Base-by-base conservation (phyloP, 257 asterid genomes). In the Gentiana dahurica region DNA sequence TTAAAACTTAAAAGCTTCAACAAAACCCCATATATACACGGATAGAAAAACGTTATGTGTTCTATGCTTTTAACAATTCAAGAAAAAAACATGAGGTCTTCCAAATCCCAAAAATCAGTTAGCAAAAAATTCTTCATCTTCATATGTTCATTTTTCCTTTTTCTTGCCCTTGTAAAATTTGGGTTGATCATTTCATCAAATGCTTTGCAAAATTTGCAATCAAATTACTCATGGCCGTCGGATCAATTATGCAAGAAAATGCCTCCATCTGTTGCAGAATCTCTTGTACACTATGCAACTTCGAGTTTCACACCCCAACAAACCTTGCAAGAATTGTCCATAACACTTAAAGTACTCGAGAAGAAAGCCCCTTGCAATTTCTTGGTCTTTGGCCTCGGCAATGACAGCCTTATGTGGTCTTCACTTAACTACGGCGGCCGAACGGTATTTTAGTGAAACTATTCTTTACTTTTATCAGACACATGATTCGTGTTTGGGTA, bases 341-440 rank as follows among this genome's bases (percentile, higher is more conserved):
- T 84, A n/a, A 77, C 97, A 60, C 77, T 84, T 1, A 70, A 68
- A 61, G 82, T 81, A 32, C 95, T 89, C 48, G 76, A 79, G 7
- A 67, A 60, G 9, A 86, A 69, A 54, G 86, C 95, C 0, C 97
- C 95, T 0, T 80, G 85, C 81, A 86, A 86, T 66, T 86, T 89
- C 75, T 65, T 84, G 8, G 83, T 89, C 8, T 89, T 89, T 56
- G 95, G 97, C 5, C 64, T 89, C 12, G 95, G 95, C 62, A 79
- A 71, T 52, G 96, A 86, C 71, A 81, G 93, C 69, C 81, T 89
- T 49, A 77, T 84, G 97, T 89, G 95, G 96, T 75, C 96, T 1
- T 50, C 86, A 10, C 95, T 86, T 34, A 89, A 89, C 68, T 83
- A 89, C 12, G 80, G 81, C 0, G 97, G 95, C 0, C 73, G 87